Base-by-base conservation (phyloP, 257 asterid genomes). In the Cordia subcordata region DNA sequence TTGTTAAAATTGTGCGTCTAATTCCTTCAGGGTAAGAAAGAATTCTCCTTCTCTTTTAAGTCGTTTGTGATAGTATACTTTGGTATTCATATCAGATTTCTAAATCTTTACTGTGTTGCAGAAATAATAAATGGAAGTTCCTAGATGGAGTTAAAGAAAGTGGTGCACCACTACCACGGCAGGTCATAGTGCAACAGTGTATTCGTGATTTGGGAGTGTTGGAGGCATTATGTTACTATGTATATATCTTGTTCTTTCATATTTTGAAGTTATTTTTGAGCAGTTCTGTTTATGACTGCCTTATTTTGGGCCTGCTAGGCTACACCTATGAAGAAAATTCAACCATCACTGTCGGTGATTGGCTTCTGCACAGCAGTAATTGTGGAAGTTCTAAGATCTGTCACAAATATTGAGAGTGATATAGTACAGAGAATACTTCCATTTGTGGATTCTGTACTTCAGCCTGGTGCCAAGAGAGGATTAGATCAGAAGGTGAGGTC, bases 101-200 rank as follows among this genome's bases (percentile, higher is more conserved):
- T 16, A 16, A 39, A 13, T 11, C 18, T 58, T 68, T 21, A 37
- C 12, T 64, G 17, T 66, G 70, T 68, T 75, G 69, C 81, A 92
- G 99, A 61, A 92, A 89, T 65, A 80, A 76, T 60, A 82, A 61
- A 69, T 92, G 99, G 99, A 82, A 63, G 71, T 92, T 92, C 76
- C 94, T 92, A 23, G 91, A 84, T 63, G 97, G 95, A 58, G 99
- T 92, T 51, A 86, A 85, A 80, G 69, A 65, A 55, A 77, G 86
- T 49, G 96, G 99, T 68, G 97, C 97, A 46, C 87, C 86, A 15
- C 85, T 57, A 21, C 91, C 97, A 11, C 79, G 97, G 77, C 87
- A 78, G 66, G 82, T 82, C 52, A 88, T 88, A 51, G 97, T 88
- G 76, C 94, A 86, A 67, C 97, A 88, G 74, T 79, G 94, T 40